phyloP scores from a whole-genome alignment of 306 rosid genomes.

The Mimosa pudica region DNA sequence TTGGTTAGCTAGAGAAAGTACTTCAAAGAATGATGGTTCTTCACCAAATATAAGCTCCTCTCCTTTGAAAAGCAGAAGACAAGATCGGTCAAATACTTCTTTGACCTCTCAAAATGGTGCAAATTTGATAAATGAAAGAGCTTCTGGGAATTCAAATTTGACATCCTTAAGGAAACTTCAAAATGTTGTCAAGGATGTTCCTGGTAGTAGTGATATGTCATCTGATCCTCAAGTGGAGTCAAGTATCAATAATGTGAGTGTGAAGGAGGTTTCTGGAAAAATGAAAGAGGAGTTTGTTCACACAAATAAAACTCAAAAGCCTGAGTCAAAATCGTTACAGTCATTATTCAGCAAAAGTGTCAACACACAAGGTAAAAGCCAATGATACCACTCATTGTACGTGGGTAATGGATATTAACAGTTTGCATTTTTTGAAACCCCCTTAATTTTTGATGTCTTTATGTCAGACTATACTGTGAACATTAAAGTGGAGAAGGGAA shows the following conservation, averaged over 20 bases:
- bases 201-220: constrained; percentile 25
- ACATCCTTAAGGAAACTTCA: constrained; percentile 39
- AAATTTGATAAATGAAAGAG: constrained; percentile 38
- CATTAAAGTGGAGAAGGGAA: constrained; percentile 24
- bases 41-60: constrained; percentile 32
- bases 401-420: constrained; percentile 9
- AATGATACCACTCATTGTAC: constrained; percentile 9
- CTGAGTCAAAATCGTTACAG: constrained; percentile 40
- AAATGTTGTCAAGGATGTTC: constrained; percentile 29
- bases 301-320: constrained; percentile 40
- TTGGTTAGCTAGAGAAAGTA: constrained; percentile 34
- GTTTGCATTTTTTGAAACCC: constrained; percentile 19
- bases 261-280: constrained; percentile 36
- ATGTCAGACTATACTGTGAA: constrained; percentile 44
- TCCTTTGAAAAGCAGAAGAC: constrained; percentile 30
- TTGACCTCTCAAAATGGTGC: constrained; percentile 27
- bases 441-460: neutral
- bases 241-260: constrained; percentile 37
- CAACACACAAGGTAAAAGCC: constrained; percentile 51
- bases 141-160: constrained; percentile 36
- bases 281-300: constrained; percentile 25
- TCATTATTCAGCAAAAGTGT: constrained; percentile 44
- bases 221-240: constrained; percentile 31
- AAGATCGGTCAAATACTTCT: constrained; percentile 40
- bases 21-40: constrained; percentile 37